Evolutionary conservation across 1,284 basidiomycete genomes (phyloP), one percentile per base, ranked within the genome.

Genomic region (Apiotrichum montevideense): DNA sequence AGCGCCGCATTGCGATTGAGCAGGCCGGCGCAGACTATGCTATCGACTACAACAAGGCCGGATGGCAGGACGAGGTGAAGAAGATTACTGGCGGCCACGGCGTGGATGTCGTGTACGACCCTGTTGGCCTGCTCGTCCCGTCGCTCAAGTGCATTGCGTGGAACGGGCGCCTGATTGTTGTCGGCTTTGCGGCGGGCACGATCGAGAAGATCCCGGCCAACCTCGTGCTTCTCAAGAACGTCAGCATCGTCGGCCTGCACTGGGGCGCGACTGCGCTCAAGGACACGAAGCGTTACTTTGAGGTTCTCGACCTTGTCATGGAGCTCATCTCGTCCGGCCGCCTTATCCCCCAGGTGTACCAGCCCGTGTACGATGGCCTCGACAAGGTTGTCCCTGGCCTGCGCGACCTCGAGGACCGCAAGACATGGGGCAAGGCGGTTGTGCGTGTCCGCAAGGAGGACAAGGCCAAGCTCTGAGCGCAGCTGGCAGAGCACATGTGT

Each of bases 191-290:
- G 6, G 87, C 84, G 9, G 90, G 93, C 9, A 75, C 79, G 7
- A 96, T 98, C 61, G 94, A 98, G 73, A 92, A 92, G 78, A 79
- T 93, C 15, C 88, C 92, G 0, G 84, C 91, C 68, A 95, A 96
- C 72, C 78, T 96, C 34, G 83, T 95, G 3, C 79, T 97, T 8
- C 80, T 95, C 35, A 95, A 95, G 77, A 92, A 94, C 65, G 82
- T 90, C 35, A 84, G 87, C 11, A 74, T 95, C 11, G 80, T 88
- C 51, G 92, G 92, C 6, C 77, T 93, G 14, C 87, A 86, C 68
- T 94, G 90, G 89, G 91, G 90, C 11, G 85, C 85, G n/a, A 91
- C 88, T 66, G 71, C 76, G 14, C 73, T 79, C 39, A 83, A 86
- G 66, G 88, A 97, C 66, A 82, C 83, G 0, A 74, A 79, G 33